These are phyloP conservation scores for Camelina hispida DNA, from an alignment of 345 rosid species.

Conservation along the genomic window DNA sequence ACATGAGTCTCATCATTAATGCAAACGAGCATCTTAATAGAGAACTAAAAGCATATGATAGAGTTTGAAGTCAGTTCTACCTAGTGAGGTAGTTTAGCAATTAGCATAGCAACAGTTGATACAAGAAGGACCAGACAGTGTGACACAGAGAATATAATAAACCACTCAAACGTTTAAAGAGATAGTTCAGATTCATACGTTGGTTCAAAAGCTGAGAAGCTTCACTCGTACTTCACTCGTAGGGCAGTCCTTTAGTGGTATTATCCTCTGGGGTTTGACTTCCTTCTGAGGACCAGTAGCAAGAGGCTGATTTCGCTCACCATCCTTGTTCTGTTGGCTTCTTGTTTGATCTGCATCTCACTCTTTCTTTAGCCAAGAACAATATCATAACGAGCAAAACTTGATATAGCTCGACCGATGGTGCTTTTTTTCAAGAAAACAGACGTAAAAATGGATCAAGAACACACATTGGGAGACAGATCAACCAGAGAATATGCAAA, in stretches of 20 bases:
- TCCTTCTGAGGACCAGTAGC: slow-evolving; percentile 19
- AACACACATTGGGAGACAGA: not conserved
- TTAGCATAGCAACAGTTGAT: slow-evolving; percentile 2
- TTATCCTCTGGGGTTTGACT: slow-evolving; percentile 40
- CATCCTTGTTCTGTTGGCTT: slow-evolving; percentile 42
- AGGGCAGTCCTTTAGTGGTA: slow-evolving; percentile 61
- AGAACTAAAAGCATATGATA: slow-evolving; percentile 7
- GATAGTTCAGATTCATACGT: slow-evolving; percentile 59
- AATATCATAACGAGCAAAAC: slow-evolving; percentile 24
- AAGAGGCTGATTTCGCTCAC: slow-evolving; percentile 55
- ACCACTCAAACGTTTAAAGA: not conserved
- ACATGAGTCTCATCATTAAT: slow-evolving; percentile 9
- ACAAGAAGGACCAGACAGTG: not conserved
- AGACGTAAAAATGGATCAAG: not conserved
- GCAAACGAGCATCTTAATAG: not conserved
- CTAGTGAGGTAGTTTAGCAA: slow-evolving; percentile 41
- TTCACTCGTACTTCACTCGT: slow-evolving; percentile 72
- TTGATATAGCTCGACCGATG: not conserved
- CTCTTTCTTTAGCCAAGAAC: slow-evolving; percentile 33
- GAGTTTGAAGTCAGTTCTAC: slow-evolving; percentile 26
- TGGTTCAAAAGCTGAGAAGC: slow-evolving; percentile 63
- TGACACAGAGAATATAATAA: not conserved
- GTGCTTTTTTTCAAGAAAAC: slow-evolving; percentile 3
- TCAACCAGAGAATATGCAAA: not conserved
- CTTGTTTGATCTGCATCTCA: slow-evolving; percentile 57